Evolutionary conservation across 441 rosid genomes (phyloP), one percentile per base, ranked within the genome.

Genomic region (Brassica balearica): DNA sequence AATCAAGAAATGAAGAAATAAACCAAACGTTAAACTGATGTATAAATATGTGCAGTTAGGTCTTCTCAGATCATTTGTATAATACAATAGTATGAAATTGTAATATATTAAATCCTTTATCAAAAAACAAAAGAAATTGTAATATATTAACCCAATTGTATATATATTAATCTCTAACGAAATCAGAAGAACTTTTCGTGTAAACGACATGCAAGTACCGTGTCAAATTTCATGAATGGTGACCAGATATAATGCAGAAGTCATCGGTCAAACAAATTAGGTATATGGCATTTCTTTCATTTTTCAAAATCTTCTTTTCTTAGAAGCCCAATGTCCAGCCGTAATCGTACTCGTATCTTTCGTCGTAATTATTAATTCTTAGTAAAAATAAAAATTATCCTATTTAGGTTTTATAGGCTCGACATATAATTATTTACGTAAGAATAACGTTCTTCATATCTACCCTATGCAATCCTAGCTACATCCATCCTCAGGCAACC

Each of bases 211-310:
- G 56, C 36, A 73, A 68, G 17, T 69, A 73, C 78, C 56, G 78
- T 73, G 78, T 68, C 61, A 63, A 68, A 25, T 38, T 74, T 25
- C 36, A 27, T 63, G 63, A 74, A 74, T 69, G 71, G 72, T 69
- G 71, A 74, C 27, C 62, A 55, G 62, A 68, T 63, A 63, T 68
- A 73, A 25, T 62, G 66, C 29, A 41, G 22, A 63, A 74, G 75
- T 69, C 75, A 74, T 64, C 27, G 77, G 79, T 74, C 82, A 79
- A 79, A 46, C 29, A 74, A 79, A 64, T 79, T 79, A 79, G 75
- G 79, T 74, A 43, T 73, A 61, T 73, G 69, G 4, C 59, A 48
- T 73, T 48, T 67, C 23, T 34, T 61, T 60, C 43, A 12, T 71
- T 58, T 58, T 59, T 20, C 53, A 65, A 71, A 65, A 29, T 14